Base-by-base conservation (phyloP, 2,329 filamentous ascomycete species). In the Penicillium psychrosexuale region DNA sequence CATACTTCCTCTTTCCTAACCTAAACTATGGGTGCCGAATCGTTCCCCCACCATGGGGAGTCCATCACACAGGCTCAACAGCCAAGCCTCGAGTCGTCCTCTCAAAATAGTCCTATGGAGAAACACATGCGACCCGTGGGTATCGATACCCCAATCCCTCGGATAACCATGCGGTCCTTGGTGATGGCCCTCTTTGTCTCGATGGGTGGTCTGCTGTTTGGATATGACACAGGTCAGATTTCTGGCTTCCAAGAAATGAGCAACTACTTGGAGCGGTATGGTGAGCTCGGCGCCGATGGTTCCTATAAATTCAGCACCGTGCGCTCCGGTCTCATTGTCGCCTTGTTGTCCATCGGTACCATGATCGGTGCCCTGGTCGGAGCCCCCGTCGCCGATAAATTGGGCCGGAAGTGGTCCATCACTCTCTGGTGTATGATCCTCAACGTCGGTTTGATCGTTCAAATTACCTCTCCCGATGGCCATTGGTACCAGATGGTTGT, bases 211-310 rank as follows among this genome's bases (percentile, higher is more conserved):
- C 69, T 78, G 17, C 69, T 77, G n/a, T 76, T 75, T 50, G 74
- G 75, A 17, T 76, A 74, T 45, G 73, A 77, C 51, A 77, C 76
- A 8, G 74, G 76, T 62, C 76, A 78, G 64, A 78, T 78, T 47
- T 74, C 71, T 1, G 76, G 76, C 9, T 74, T 78, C 59, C 66
- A 76, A 46, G 68, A 70, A 33, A 77, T 77, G 75, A 46, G 61
- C 8, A 66, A 78, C 62, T 78, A 77, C 53, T 55, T 73, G 31
- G 39, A 68, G 31, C 70, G 73, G 0, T 78, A 75, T 50, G 76
- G 74, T 51, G 51, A 75, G 53, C 55, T 60, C 15, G 53, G 68
- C 15, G 55, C 43, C 8, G 53, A 70, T 13, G 73, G 71, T 6
- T 53, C 53, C 1, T 75, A 72, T 52, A 47, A 61, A 12, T 76